Evolutionary conservation across 345 rosid genomes (phyloP), one percentile per base, ranked within the genome.

Genomic region (Barbarea vulgaris): DNA sequence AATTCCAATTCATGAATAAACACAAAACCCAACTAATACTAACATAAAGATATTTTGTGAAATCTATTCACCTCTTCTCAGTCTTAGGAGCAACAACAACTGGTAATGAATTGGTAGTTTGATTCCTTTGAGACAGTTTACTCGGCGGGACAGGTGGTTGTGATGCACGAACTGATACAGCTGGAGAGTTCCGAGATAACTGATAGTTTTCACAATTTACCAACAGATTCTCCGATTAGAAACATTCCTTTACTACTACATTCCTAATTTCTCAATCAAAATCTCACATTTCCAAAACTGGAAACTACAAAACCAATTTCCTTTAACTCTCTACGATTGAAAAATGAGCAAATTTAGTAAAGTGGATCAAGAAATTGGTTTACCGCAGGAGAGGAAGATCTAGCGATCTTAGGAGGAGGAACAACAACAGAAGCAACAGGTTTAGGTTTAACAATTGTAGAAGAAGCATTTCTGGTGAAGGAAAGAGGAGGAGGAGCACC

Each of bases 371-470:
- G 2, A 9, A 37, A 57, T 10, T n/a, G 18, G 9, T 14, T 67
- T 86, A 90, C 99, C 84, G 90, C 87, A 51, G 97, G 93, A 18
- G 99, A 90, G 66, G 93, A 91, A 81, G 99, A 95, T 91, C 97
- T 85, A 46, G 80, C 71, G 67, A 80, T 85, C 78, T 85, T 90
- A 12, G 84, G 37, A 24, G 88, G 63, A 22, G 77, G 75, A 46
- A 63, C 79, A 19, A 80, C 78, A 70, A 47, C 7, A 59, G 79
- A n/a, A 79, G 72, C 41, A 53, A 53, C 56, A 55, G 61, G 79
- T 13, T 80, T 83, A 62, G 92, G 72, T 67, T 33, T 84, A 68
- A 55, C 30, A 51, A 19, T 31, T 12, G 56, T 39, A 39, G 75
- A 48, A 36, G 76, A 41, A 72, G 77, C 70, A 52, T 69, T 87